These are phyloP conservation scores for Neurospora sp. DNA, from an alignment of 495 filamentous ascomycete species.

Conservation along the genomic window DNA sequence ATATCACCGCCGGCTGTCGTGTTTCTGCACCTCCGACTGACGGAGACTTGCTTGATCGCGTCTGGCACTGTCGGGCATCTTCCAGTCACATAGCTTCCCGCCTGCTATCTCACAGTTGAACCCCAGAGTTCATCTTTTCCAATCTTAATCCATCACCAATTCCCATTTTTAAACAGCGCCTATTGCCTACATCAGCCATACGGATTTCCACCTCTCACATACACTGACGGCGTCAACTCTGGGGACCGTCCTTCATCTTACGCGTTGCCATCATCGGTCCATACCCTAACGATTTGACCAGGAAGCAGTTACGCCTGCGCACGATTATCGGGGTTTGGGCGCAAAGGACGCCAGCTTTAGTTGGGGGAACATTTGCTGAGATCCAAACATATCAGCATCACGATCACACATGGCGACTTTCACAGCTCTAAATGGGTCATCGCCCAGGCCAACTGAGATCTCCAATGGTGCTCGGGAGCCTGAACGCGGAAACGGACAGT, in stretches of 20 bases:
- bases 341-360: background rate
- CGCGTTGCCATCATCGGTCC: background rate
- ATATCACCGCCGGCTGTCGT: background rate
- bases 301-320: background rate
- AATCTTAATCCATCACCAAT: background rate
- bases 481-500: constrained; percentile 16
- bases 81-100: background rate
- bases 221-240: background rate
- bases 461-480: constrained; percentile 17
- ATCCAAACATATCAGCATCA: background rate
- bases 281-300: background rate
- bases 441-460: constrained; percentile 29
- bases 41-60: background rate
- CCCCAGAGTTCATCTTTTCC: background rate
- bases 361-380: background rate
- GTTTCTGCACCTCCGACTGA: background rate
- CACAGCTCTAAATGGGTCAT: constrained; percentile 39
- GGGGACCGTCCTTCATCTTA: background rate
- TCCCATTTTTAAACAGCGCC: constrained; percentile 15
- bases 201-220: background rate
- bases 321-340: background rate
- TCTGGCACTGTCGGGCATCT: background rate
- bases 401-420: constrained; percentile 36
- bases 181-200: constrained; percentile 2
- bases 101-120: background rate